Base-by-base conservation (phyloP, 495 filamentous ascomycete species). In the Amorphotheca resinae region DNA sequence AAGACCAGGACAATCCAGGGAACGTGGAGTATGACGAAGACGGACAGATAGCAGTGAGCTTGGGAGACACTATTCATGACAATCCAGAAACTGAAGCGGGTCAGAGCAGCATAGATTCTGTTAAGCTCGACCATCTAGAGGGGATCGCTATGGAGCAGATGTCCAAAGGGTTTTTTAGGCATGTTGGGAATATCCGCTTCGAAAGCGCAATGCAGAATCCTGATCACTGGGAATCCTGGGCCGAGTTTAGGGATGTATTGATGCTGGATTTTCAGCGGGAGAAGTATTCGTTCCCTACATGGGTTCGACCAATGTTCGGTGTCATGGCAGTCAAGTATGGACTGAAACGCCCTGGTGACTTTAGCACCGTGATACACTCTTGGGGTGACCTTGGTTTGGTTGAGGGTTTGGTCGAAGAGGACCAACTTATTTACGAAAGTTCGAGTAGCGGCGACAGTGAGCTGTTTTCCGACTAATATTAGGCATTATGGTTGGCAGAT, bases 151-250 rank as follows among this genome's bases (percentile, higher is more conserved):
- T 30, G 23, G n/a, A 16, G 12, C 21, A 14, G 12, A 22, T 35
- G 22, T 23, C 41, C 8, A 43, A 35, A 17, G 30, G 30, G 20
- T 43, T 22, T 20, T 34, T 35, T 15, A 9, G 30, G n/a, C 21
- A 43, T 15, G 6, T 21, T 11, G 41, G 41, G 26, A 22, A 34
- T n/a, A 35, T 43, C 2, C 41, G 35, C 17, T 43, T 43, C 17
- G 32, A 22, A 35, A 22, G 21, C 9, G 28, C 6, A 22, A 18
- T 22, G 23, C 11, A 34, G 14, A 18, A 18, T 12, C 18, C 18
- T 14, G 32, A 22, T 23, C 17, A 16, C 3, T 33, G 28, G 30
- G 41, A 34, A 12, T 7, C n/a, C 33, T 15, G 12, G 25, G 4
- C 2, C 9, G 15, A 11, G 15, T 22, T 9, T 11, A n/a, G 11